Evolutionary conservation across 257 asterid genomes (phyloP), one percentile per base, ranked within the genome.

Genomic region (Gynochthodes officinalis): DNA sequence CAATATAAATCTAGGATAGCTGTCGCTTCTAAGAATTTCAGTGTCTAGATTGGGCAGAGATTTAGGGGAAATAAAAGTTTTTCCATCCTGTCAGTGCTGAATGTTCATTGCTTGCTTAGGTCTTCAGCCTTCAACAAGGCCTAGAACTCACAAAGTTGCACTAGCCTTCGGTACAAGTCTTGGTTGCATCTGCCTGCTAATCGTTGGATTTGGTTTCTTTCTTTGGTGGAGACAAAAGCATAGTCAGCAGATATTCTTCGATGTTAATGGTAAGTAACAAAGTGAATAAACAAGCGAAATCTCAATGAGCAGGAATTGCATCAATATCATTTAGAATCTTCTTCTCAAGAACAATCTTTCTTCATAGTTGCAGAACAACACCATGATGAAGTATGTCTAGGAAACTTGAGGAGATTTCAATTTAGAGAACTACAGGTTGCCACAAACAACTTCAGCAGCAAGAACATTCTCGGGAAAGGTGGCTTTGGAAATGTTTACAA

Each of bases 401-500:
- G 99, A 75, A 94, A 94, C 84, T 54, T 90, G 64, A 86, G 92
- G 77, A 80, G 86, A 70, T 91, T 94, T 86, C 88, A 73, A 23
- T 91, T 91, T 48, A 79, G 89, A 66, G 97, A 91, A 60, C 99
- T 94, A 39, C 95, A 88, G 78, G 76, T 71, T 25, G 99, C 98
- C 19, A 94, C 98, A 12, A 80, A 86, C 84, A 88, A 90, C 77
- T 94, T 94, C 85, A 91, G 97, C 86, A 86, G 80, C 89, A 94
- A 91, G 81, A 82, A 87, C 86, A 85, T 94, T 55, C 83, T 91
- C 14, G 99, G 99, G 4, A 94, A 91, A 74, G 99, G 99, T 2
- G 99, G 99, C 28, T 94, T 86, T 19, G 99, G 98, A 42, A 82
- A 85, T 25, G 99, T 94, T 21, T 94, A 94, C 88, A 94, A 94